Percentiles rank a stretch among this genome's conserved stretches.
phyloP scores from a whole-genome alignment of 345 rosid species.

The Salix caprea region DNA sequence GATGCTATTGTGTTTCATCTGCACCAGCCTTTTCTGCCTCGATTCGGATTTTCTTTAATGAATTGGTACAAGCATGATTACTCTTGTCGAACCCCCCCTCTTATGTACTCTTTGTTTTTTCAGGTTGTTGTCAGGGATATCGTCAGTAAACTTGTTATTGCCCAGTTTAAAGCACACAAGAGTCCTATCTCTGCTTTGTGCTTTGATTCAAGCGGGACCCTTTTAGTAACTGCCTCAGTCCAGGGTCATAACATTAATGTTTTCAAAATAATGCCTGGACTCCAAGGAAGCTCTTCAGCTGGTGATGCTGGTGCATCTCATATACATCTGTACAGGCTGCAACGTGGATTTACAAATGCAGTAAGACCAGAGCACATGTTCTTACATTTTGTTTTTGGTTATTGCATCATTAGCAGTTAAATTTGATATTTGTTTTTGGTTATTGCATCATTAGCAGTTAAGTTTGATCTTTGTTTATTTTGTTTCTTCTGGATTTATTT shows the following conservation, averaged over 20 bases:
- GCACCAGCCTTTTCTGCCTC: background rate
- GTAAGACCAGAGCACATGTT: slow-evolving; percentile 40
- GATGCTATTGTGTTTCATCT: background rate
- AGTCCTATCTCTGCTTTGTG: slow-evolving; percentile 85
- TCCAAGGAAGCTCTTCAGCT: slow-evolving; percentile 34
- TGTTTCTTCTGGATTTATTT: slow-evolving; percentile 11
- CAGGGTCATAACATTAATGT: slow-evolving; percentile 91
- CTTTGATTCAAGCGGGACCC: slow-evolving; percentile 89
- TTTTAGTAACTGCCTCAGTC: slow-evolving; percentile 88
- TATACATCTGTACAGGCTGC: slow-evolving; percentile 78
- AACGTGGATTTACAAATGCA: slow-evolving; percentile 93
- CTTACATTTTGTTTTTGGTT: background rate
- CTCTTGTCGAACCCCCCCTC: background rate
- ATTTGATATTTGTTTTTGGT: background rate
- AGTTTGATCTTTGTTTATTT: background rate
- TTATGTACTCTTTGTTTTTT: background rate
- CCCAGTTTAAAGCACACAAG: slow-evolving; percentile 89
- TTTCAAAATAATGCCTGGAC: slow-evolving; percentile 68
- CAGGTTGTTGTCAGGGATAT: slow-evolving; percentile 88
- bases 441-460: background rate
- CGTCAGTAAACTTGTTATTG: slow-evolving; percentile 54
- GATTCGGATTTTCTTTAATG: background rate
- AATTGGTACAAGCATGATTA: background rate
- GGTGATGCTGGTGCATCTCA: slow-evolving; percentile 41
- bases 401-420: background rate